Conservation (phyloP, 129 eudicot genomes). For the Chrysanthemum lavandulifolium region DNA sequence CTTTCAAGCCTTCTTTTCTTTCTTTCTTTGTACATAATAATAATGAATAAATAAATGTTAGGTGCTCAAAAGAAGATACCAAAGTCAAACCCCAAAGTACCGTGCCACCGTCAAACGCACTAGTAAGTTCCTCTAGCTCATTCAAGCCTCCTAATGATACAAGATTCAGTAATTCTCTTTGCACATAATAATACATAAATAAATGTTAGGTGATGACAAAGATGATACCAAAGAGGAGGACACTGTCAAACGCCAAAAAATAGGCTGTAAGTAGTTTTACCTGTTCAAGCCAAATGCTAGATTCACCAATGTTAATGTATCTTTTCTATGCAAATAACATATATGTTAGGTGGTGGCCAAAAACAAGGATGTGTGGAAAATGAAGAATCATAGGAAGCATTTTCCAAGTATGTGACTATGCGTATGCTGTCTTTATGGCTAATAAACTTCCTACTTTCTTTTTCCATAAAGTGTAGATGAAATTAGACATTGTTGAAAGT, state of each 20-base stretch:
- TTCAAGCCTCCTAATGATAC: not conserved
- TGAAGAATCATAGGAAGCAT: no score
- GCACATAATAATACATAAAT: not conserved
- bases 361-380: no score
- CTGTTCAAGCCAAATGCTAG: not conserved
- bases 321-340: no score
- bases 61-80: not conserved
- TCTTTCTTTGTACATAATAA: no score
- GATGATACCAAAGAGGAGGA: not conserved
- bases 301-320: no score
- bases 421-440: no score
- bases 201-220: not conserved
- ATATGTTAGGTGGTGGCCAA: no score
- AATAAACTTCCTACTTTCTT: no score
- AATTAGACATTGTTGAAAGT: no score
- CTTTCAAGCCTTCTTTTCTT: not conserved
- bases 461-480: no score
- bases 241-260: not conserved
- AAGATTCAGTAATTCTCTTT: not conserved
- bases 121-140: not conserved
- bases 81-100: not conserved
- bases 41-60: not conserved
- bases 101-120: not conserved
- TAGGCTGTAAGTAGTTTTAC: constrained; percentile 1
- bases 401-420: no score